Base-by-base conservation (phyloP, 2,329 filamentous ascomycete species). In the Diaporthe batatas region DNA sequence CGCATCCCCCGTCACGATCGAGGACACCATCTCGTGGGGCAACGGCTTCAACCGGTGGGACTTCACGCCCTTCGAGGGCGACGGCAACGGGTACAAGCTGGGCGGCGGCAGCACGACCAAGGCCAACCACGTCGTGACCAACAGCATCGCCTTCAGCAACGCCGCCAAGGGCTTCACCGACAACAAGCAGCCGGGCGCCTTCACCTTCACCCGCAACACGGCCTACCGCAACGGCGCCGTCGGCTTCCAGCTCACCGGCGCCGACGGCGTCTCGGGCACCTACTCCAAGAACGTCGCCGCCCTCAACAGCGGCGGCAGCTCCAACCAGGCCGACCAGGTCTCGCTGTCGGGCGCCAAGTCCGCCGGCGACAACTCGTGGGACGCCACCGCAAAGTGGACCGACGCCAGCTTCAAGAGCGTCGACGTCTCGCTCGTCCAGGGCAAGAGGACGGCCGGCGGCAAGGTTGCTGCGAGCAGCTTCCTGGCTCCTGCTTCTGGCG, bases 21-120 rank as follows among this genome's bases (percentile, higher is more conserved):
- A 85, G 36, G 84, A 86, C 54, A 83, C 82, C 0, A 80, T 85
- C 47, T 77, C 84, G 0, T 86, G 84, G 84, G 84, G 84, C 29
- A 86, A 86, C 70, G 85, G 85, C 8, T 79, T 84, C 71, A 85
- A 86, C 72, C 79, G 81, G 25, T 86, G 85, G 85, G 78, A 76
- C 47, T 86, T 86, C 76, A 75, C 71, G 11, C 72, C 80, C 23
- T 86, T 86, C 71, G 77, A 82, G 29, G 84, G 84, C 23, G 84
- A 86, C 62, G 85, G 85, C 44, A 86, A 87, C 75, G 84, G 85
- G 21, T 85, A 86, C 82, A 86, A 87, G 77, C 81, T 87, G 4
- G 83, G 84, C 34, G 81, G 82, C 39, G 79, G 78, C 57, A 78
- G 82, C 57, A 80, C 79, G 3, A 81, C 77, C 14, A 77, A 84